Conservation (phyloP, 1,284 basidiomycete species). For the Schizopora paradoxa region DNA sequence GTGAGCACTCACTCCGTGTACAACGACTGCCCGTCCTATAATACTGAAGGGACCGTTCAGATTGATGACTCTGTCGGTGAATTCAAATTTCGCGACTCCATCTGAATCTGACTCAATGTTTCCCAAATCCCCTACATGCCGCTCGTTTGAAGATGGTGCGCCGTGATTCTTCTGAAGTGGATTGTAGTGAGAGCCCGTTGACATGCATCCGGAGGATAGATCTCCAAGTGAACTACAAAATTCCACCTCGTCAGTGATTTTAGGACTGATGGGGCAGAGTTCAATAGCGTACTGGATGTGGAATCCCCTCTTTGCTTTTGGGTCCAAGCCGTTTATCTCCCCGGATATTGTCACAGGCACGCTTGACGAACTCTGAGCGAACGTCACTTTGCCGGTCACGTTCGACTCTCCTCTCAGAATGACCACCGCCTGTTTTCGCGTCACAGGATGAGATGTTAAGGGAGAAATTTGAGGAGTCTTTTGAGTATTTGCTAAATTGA, state of each 20-base stretch:
- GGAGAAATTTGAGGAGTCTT: no score
- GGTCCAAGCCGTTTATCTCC: conserved; percentile 54
- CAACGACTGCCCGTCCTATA: conserved; percentile 57
- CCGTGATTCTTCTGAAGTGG: conserved; percentile 64
- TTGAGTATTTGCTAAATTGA: no score
- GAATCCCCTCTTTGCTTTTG: conserved; percentile 62
- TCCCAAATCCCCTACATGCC: conserved; percentile 78
- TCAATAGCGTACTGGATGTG: conserved; percentile 63
- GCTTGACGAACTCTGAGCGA: conserved; percentile 50
- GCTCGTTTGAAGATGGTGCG: conserved; percentile 46
- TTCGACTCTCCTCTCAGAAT: conserved; percentile 58
- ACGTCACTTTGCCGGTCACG: conserved; percentile 60
- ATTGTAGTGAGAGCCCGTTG: conserved; percentile 76
- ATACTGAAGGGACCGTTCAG: conserved; percentile 69
- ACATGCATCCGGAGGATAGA: conserved; percentile 60
- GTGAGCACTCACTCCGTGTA: conserved; percentile 49
- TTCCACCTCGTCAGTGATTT: not conserved
- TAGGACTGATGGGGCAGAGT: not conserved
- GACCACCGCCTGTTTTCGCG: conserved; percentile 51
- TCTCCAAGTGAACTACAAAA: conserved; percentile 65
- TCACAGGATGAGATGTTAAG: not conserved
- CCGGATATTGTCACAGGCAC: conserved; percentile 60
- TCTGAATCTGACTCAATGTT: conserved; percentile 60
- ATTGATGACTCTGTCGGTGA: conserved; percentile 58
- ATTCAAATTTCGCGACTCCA: conserved; percentile 54